Evolutionary conservation across 1,284 basidiomycete species (phyloP).

Genomic region (Anthracocystis walkeri): DNA sequence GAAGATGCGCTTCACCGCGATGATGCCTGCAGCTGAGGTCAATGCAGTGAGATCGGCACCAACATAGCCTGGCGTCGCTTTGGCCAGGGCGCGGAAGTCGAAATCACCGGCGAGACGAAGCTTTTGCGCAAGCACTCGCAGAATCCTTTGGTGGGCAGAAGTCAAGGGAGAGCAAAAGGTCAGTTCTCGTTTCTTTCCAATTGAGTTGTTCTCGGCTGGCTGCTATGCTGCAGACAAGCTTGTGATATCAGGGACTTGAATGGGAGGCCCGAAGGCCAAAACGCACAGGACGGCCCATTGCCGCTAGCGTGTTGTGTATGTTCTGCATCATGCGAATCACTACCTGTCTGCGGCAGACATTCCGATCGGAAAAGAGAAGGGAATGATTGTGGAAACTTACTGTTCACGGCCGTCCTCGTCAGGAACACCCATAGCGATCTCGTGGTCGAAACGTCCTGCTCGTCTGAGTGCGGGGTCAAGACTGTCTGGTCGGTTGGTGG

Average conservation of each 20-base stretch:
- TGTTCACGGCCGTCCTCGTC: slow-evolving; percentile 81
- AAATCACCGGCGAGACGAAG: slow-evolving; percentile 78
- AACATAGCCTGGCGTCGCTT: slow-evolving; percentile 94
- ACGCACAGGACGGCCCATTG: slow-evolving; percentile 52
- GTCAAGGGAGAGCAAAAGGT: slow-evolving; percentile 4
- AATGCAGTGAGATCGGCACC: slow-evolving; percentile 92
- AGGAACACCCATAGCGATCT: slow-evolving; percentile 96
- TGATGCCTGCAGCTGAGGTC: slow-evolving; percentile 92
- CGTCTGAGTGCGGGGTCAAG: slow-evolving; percentile 91
- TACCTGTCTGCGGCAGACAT: slow-evolving; percentile 7
- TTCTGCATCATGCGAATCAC: slow-evolving; percentile 46
- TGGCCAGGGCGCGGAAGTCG: slow-evolving; percentile 83
- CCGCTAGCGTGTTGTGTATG: slow-evolving; percentile 52
- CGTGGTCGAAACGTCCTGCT: slow-evolving; percentile 95
- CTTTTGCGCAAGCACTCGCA: slow-evolving; percentile 62
- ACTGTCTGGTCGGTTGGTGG: slow-evolving; percentile 94
- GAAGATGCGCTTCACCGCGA: slow-evolving; percentile 96
- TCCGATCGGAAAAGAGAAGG: not conserved
- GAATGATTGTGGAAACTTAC: slow-evolving; percentile 72
- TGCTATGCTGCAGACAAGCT: slow-evolving; percentile 8
- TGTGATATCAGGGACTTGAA: slow-evolving; percentile 56
- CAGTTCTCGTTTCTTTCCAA: not conserved
- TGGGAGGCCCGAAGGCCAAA: slow-evolving; percentile 57
- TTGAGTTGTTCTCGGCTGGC: not conserved
- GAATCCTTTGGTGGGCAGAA: slow-evolving; percentile 41